Conservation (phyloP, 2,329 filamentous ascomycete species). For the Botrytis aclada region DNA sequence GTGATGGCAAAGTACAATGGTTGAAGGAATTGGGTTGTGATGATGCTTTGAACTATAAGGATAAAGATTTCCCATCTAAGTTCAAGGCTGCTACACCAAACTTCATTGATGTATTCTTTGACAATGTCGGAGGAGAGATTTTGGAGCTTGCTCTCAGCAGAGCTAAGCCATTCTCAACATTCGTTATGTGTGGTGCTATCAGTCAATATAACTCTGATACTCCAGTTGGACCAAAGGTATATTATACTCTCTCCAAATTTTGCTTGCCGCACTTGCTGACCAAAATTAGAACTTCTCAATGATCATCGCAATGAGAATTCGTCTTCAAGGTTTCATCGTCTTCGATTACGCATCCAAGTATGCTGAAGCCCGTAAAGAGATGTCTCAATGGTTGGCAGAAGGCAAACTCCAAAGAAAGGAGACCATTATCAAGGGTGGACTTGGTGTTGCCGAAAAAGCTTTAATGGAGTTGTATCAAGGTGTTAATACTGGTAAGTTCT, state of each 20-base stretch:
- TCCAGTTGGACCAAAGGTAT: conserved; percentile 53
- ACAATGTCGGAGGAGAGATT: conserved; percentile 72
- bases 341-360: conserved; percentile 63
- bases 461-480: conserved; percentile 65
- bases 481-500: conserved; percentile 59
- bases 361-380: conserved; percentile 54
- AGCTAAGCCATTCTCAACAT: conserved; percentile 61
- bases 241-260: background rate
- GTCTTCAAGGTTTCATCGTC: conserved; percentile 70
- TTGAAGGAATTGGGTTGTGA: conserved; percentile 66
- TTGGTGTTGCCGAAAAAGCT: conserved; percentile 60
- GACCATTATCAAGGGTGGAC: conserved; percentile 66
- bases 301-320: conserved; percentile 53
- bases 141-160: conserved; percentile 62
- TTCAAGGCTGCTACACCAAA: conserved; percentile 58
- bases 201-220: conserved; percentile 63
- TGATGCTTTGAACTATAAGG: conserved; percentile 67
- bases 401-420: conserved; percentile 71
- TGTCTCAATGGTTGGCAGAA: conserved; percentile 65
- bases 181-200: conserved; percentile 70
- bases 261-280: conserved; percentile 20
- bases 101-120: conserved; percentile 68
- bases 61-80: conserved; percentile 55
- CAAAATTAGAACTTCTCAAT: conserved; percentile 47
- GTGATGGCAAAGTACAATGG: conserved; percentile 65